Conservation (phyloP, 495 filamentous ascomycete species). For the Lasiosphaeriaceae sp. region DNA sequence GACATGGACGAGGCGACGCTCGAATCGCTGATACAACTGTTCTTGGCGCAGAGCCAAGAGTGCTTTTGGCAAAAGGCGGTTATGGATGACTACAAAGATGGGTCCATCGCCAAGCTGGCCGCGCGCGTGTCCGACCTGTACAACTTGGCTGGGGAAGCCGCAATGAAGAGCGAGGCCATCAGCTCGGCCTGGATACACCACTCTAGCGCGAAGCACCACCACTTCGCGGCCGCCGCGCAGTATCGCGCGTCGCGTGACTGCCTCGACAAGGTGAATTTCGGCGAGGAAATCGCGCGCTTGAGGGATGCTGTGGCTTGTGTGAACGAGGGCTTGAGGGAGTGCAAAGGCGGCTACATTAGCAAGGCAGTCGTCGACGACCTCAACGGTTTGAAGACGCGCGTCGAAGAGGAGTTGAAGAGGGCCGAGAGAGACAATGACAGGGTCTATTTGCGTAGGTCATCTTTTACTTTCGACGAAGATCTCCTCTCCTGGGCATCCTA, state of each 20-base stretch:
- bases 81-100: slow-evolving; percentile 88
- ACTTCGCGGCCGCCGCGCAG: slow-evolving; percentile 95
- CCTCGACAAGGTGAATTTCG: slow-evolving; percentile 89
- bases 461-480: not conserved
- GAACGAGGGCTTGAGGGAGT: slow-evolving; percentile 82
- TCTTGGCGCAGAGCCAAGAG: slow-evolving; percentile 90
- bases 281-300: slow-evolving; percentile 89
- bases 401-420: slow-evolving; percentile 82
- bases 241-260: slow-evolving; percentile 91
- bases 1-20: slow-evolving; percentile 92
- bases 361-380: slow-evolving; percentile 79
- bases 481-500: not conserved
- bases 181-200: slow-evolving; percentile 98
- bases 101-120: slow-evolving; percentile 83
- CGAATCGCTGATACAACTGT: slow-evolving; percentile 75
- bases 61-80: slow-evolving; percentile 98
- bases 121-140: slow-evolving; percentile 93
- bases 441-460: slow-evolving; percentile 67
- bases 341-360: slow-evolving; percentile 69
- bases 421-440: slow-evolving; percentile 96
- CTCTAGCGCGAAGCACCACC: slow-evolving; percentile 94
- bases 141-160: slow-evolving; percentile 75
- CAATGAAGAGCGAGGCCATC: slow-evolving; percentile 81
- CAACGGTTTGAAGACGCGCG: slow-evolving; percentile 73
- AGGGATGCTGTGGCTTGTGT: slow-evolving; percentile 77